Percentiles rank a stretch among this genome's conserved stretches.
Conservation (phyloP, 352 stramenopile species). For the Phytophthora boehmeriae region DNA sequence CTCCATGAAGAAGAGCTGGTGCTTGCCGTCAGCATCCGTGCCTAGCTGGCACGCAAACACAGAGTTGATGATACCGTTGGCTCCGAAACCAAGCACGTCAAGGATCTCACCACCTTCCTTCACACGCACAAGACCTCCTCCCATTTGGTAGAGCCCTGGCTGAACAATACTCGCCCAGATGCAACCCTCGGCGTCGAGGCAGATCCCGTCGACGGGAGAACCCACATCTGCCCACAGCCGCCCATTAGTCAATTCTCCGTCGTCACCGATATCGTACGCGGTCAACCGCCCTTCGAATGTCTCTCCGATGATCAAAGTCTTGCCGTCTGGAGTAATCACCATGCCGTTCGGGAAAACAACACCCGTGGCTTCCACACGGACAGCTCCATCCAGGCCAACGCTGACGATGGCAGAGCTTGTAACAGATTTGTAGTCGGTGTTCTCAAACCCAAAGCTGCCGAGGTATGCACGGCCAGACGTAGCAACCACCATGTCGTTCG, state of each 20-base stretch:
- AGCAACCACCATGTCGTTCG: slow-evolving; percentile 73
- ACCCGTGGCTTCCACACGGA: slow-evolving; percentile 57
- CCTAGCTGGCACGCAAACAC: slow-evolving; percentile 71
- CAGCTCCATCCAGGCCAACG: slow-evolving; percentile 42
- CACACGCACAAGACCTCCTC: slow-evolving; percentile 55
- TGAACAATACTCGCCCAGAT: slow-evolving; percentile 66
- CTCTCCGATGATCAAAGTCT: slow-evolving; percentile 73
- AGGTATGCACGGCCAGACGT: slow-evolving; percentile 50
- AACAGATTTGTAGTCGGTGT: slow-evolving; percentile 34
- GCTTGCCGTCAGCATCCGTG: slow-evolving; percentile 54
- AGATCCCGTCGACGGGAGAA: slow-evolving; percentile 59
- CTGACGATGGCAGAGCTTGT: slow-evolving; percentile 64
- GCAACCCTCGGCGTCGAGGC: slow-evolving; percentile 68
- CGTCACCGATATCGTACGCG: slow-evolving; percentile 62
- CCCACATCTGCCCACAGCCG: slow-evolving; percentile 63
- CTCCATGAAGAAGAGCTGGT: slow-evolving; percentile 71
- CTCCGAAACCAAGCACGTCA: slow-evolving; percentile 62
- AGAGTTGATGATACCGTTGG: slow-evolving; percentile 54
- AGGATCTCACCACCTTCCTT: slow-evolving; percentile 59
- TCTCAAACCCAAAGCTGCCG: slow-evolving; percentile 72
- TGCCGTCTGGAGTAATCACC: slow-evolving; percentile 74
- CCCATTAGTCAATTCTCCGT: slow-evolving; percentile 53
- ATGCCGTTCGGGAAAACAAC: slow-evolving; percentile 78
- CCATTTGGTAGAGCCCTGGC: slow-evolving; percentile 51
- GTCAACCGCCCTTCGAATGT: slow-evolving; percentile 60